Evolutionary conservation across 306 rosid genomes (phyloP).

Genomic region (Dicorynia guianensis): DNA sequence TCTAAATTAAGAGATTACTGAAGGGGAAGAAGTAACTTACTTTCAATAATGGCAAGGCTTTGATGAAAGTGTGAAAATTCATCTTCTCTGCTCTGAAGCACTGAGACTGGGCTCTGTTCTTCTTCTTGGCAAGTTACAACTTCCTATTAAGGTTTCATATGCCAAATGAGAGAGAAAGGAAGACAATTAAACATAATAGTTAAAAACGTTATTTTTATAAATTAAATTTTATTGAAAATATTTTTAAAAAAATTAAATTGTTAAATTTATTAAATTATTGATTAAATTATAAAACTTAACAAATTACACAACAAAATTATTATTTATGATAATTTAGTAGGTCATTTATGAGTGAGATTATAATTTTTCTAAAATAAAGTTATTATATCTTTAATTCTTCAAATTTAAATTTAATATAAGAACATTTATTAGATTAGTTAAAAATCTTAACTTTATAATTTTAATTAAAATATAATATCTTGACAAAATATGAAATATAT

Average conservation of each 20-base stretch:
- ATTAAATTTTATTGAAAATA: no score
- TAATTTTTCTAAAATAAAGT: no score
- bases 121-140: slow-evolving; percentile 45
- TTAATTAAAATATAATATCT: not conserved
- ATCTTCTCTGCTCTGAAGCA: slow-evolving; percentile 61
- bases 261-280: no score
- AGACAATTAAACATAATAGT: no score
- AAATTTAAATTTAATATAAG: not conserved
- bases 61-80: slow-evolving; percentile 53
- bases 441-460: slow-evolving; percentile 10
- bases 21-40: slow-evolving; percentile 46
- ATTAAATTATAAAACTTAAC: no score
- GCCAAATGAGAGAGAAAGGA: no score
- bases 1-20: not conserved
- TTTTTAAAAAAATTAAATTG: no score
- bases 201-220: no score
- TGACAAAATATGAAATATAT: not conserved
- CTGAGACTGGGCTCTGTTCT: slow-evolving; percentile 75
- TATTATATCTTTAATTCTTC: no score
- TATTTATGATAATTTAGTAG: no score
- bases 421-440: not conserved
- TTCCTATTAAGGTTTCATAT: slow-evolving; percentile 39
- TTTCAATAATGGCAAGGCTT: slow-evolving; percentile 58
- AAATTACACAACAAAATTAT: no score
- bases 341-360: no score